Conservation (phyloP, 176 grass and related monocot genomes). For the Aechmea fasciata region DNA sequence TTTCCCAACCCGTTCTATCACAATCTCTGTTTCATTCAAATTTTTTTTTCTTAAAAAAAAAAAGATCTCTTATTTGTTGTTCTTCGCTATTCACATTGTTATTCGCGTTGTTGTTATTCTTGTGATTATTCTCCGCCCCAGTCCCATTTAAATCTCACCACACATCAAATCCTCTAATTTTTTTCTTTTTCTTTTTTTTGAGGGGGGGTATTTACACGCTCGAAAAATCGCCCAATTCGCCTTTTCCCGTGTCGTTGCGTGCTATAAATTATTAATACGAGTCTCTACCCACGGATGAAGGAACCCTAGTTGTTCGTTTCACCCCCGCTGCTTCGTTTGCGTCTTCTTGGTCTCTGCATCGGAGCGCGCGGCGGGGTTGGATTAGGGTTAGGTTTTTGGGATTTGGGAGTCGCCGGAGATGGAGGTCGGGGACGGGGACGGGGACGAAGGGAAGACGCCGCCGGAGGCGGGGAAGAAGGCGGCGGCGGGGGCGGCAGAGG, state of each 20-base stretch:
- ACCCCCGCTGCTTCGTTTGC: not conserved
- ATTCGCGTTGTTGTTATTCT: conserved; percentile 7
- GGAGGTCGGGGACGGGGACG: conserved; percentile 36
- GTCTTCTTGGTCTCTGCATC: not conserved
- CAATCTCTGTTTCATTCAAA: not conserved
- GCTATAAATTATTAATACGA: conserved; percentile 10
- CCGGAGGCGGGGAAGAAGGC: conserved; percentile 9
- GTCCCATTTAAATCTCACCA: conserved; percentile 19
- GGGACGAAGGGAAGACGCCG: conserved; percentile 18
- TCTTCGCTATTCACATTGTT: not conserved
- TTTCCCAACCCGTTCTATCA: not conserved
- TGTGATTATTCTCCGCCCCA: not conserved
- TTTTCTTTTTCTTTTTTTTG: not conserved
- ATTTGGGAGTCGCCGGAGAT: conserved; percentile 1
- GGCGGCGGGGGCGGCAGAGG: conserved; percentile 22
- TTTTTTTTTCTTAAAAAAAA: not conserved
- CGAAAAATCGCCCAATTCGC: not conserved
- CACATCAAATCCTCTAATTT: conserved; percentile 6
- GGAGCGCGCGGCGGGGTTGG: not conserved
- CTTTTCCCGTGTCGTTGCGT: not conserved
- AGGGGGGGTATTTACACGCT: not conserved
- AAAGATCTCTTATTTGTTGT: not conserved
- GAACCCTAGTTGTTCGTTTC: not conserved
- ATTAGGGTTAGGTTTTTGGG: not conserved
- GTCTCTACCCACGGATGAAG: not conserved